Percentiles rank a stretch among this genome's conserved stretches.
Evolutionary conservation across 495 filamentous ascomycete species (phyloP).

Genomic region (Aspergillus baeticus): DNA sequence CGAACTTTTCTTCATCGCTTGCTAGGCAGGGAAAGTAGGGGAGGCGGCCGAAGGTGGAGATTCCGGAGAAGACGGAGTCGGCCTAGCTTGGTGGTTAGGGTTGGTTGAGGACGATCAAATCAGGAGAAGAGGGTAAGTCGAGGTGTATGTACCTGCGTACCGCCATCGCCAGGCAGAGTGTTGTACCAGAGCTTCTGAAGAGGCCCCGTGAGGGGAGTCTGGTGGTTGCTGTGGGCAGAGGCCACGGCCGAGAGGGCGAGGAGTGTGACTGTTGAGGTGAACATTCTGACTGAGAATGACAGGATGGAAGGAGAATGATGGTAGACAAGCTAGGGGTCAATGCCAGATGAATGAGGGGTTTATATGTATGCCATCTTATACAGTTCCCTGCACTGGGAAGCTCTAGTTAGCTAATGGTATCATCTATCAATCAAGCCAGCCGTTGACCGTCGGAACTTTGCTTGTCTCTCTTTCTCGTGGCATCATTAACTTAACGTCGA

Average conservation of each 20-base stretch:
- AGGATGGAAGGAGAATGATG: not conserved
- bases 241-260: slow-evolving; percentile 37
- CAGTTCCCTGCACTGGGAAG: too few relatives aligned
- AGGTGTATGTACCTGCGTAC: slow-evolving; percentile 51
- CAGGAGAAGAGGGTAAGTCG: not conserved
- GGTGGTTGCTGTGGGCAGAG: slow-evolving; percentile 52
- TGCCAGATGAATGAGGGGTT: too few relatives aligned
- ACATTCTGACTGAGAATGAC: slow-evolving; percentile 11
- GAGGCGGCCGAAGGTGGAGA: slow-evolving; percentile 75
- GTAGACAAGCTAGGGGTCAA: too few relatives aligned
- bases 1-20: slow-evolving; percentile 67
- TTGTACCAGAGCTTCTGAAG: slow-evolving; percentile 64
- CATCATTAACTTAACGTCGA: too few relatives aligned
- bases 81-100: slow-evolving; percentile 41
- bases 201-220: slow-evolving; percentile 56
- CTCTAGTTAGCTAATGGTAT: not conserved
- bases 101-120: not conserved
- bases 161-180: slow-evolving; percentile 64
- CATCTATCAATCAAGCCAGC: not conserved
- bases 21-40: slow-evolving; percentile 77
- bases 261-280: slow-evolving; percentile 19
- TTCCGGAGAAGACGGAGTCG: slow-evolving; percentile 70
- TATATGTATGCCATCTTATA: too few relatives aligned
- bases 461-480: too few relatives aligned
- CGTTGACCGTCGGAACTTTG: too few relatives aligned